Evolutionary conservation across 805 yeast genomes (phyloP).

Genomic region (Pichia pseudocactophila): DNA sequence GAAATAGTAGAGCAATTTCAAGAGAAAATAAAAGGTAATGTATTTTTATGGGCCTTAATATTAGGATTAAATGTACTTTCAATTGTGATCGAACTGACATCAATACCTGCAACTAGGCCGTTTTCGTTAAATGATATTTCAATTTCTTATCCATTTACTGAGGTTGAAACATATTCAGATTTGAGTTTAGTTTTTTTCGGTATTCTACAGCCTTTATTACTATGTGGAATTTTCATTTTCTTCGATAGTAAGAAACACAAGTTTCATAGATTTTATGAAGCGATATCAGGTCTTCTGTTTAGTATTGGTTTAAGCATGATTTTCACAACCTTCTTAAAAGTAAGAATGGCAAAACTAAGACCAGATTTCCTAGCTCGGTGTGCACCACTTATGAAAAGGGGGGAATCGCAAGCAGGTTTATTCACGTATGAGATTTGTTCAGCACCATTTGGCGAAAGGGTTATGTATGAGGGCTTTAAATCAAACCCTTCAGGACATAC

Average conservation of each 20-base stretch:
- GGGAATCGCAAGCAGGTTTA: slow-evolving; percentile 20
- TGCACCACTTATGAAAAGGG: slow-evolving; percentile 27
- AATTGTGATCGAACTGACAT: slow-evolving; percentile 16
- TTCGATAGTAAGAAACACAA: slow-evolving; percentile 20
- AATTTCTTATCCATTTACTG: slow-evolving; percentile 41
- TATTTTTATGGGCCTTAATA: slow-evolving; percentile 7
- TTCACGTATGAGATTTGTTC: slow-evolving; percentile 24
- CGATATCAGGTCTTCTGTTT: slow-evolving; percentile 32
- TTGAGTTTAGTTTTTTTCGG: slow-evolving; percentile 26
- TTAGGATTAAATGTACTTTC: background rate
- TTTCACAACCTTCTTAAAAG: slow-evolving; percentile 65
- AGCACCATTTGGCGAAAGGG: slow-evolving; percentile 25
- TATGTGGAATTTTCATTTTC: slow-evolving; percentile 15
- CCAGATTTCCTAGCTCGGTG: slow-evolving; percentile 89
- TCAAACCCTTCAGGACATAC: slow-evolving; percentile 80
- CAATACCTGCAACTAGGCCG: slow-evolving; percentile 38
- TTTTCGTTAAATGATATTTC: slow-evolving; percentile 35
- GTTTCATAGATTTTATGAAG: slow-evolving; percentile 30
- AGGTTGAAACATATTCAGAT: slow-evolving; percentile 29
- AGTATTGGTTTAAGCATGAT: slow-evolving; percentile 39
- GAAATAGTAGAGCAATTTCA: slow-evolving; percentile 4
- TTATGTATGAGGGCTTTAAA: slow-evolving; percentile 55
- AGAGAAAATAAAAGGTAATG: slow-evolving; percentile 4
- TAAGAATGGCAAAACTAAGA: slow-evolving; percentile 75
- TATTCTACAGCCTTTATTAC: slow-evolving; percentile 30